phyloP scores from a whole-genome alignment of 1,284 basidiomycete species.

The Apiotrichum laibachii region DNA sequence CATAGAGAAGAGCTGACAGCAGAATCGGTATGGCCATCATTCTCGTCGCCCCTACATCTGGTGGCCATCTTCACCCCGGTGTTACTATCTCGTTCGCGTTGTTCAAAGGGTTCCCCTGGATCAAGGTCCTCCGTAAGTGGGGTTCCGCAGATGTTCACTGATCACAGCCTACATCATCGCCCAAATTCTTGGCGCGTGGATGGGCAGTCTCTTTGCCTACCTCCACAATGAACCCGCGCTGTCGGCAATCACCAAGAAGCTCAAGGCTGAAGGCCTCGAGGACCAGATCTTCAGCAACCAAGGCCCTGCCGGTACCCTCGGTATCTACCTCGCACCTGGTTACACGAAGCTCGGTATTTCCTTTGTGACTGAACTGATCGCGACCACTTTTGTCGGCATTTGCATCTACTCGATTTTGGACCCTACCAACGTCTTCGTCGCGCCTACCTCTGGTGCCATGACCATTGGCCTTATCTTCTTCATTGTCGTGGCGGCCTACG shows the following conservation, averaged over 20 bases:
- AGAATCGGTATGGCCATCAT: conserved; percentile 13
- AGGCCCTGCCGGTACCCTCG: conserved; percentile 8
- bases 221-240: conserved; percentile 4
- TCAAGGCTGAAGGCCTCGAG: conserved; percentile 3
- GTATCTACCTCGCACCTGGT: not conserved
- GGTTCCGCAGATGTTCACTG: too few species aligned
- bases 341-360: conserved; percentile 5
- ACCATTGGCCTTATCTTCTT: conserved; percentile 14
- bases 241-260: not conserved
- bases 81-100: conserved; percentile 24
- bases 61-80: conserved; percentile 29
- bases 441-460: conserved; percentile 3
- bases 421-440: conserved; percentile 19
- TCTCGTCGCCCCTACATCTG: conserved; percentile 14
- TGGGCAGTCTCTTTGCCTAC: conserved; percentile 8
- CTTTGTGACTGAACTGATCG: conserved; percentile 18
- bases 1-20: too few species aligned
- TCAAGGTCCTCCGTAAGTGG: conserved; percentile 26
- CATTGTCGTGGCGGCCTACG: conserved; percentile 3
- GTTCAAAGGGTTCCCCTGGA: conserved; percentile 38
- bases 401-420: conserved; percentile 15
- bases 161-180: conserved; percentile 27
- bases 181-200: conserved; percentile 32
- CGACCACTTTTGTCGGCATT: conserved; percentile 1
- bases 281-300: conserved; percentile 1